Evolutionary conservation across 805 yeast species (phyloP).

Genomic region (Lachancea thermotolerans): DNA sequence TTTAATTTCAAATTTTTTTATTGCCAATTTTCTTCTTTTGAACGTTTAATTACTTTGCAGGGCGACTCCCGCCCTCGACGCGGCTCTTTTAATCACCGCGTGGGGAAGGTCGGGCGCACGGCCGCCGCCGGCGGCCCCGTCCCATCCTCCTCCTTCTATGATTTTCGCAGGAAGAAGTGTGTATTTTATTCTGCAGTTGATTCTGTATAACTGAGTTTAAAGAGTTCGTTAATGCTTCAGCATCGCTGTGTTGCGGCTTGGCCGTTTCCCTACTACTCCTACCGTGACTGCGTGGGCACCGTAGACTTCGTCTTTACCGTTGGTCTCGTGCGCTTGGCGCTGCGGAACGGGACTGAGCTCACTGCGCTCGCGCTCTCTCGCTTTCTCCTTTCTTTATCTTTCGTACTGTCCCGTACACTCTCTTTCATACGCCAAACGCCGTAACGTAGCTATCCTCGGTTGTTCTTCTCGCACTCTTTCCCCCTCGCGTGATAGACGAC

Average conservation of each 20-base stretch:
- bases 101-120: background rate
- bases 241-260: background rate
- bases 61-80: background rate
- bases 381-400: no score
- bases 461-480: no score
- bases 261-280: background rate
- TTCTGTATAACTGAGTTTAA: background rate
- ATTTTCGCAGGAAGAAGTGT: background rate
- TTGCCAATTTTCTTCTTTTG: no score
- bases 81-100: background rate
- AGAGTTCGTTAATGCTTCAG: constrained; percentile 1
- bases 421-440: no score
- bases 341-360: no score
- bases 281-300: no score
- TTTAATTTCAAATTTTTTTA: background rate
- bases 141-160: background rate
- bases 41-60: background rate
- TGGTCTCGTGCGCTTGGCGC: no score
- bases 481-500: no score
- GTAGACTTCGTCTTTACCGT: no score
- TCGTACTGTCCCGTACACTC: no score
- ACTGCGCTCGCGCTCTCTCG: no score
- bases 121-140: background rate
- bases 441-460: no score
- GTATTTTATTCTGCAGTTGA: constrained; percentile 1